Conservation (phyloP, 2,329 filamentous ascomycete genomes). For the Colletotrichum sp. region DNA sequence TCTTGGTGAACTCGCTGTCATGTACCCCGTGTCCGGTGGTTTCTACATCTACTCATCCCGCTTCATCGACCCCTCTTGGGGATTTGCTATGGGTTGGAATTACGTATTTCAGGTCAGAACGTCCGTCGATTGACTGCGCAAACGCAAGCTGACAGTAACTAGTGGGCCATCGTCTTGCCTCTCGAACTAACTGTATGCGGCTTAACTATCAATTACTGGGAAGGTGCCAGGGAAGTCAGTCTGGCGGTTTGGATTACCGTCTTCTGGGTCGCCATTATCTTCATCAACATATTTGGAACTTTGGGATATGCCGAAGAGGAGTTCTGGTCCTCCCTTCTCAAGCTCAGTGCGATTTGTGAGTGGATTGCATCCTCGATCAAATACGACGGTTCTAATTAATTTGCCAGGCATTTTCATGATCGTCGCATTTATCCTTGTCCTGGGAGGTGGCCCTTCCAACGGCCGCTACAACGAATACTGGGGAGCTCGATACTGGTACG, state of each 20-base stretch:
- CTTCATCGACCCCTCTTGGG: conserved; percentile 63
- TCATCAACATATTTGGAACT: conserved; percentile 52
- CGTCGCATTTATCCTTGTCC: conserved; percentile 61
- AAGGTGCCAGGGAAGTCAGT: conserved; percentile 38
- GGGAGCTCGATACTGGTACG: conserved; percentile 55
- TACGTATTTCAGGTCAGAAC: conserved; percentile 45
- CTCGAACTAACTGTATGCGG: conserved; percentile 55
- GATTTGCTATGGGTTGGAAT: conserved; percentile 57
- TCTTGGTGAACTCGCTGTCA: conserved; percentile 60
- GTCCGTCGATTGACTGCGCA: too few species aligned
- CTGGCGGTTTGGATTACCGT: conserved; percentile 60
- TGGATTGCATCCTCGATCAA: too few species aligned
- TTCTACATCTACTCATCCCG: conserved; percentile 63
- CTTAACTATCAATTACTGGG: conserved; percentile 54
- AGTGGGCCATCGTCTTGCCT: conserved; percentile 49
- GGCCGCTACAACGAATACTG: conserved; percentile 51
- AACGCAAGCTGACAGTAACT: conserved; percentile 19
- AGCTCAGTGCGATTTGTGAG: conserved; percentile 50
- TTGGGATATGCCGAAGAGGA: conserved; percentile 61
- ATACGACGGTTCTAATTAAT: too few species aligned
- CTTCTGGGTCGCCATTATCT: conserved; percentile 50
- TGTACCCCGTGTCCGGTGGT: conserved; percentile 62
- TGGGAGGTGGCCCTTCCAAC: conserved; percentile 62
- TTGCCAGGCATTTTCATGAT: conserved; percentile 70
- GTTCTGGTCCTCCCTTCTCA: conserved; percentile 55